These are phyloP conservation scores for Sporothrix euskadiensis DNA, from an alignment of 2,329 filamentous ascomycete genomes.

Conservation along the genomic window DNA sequence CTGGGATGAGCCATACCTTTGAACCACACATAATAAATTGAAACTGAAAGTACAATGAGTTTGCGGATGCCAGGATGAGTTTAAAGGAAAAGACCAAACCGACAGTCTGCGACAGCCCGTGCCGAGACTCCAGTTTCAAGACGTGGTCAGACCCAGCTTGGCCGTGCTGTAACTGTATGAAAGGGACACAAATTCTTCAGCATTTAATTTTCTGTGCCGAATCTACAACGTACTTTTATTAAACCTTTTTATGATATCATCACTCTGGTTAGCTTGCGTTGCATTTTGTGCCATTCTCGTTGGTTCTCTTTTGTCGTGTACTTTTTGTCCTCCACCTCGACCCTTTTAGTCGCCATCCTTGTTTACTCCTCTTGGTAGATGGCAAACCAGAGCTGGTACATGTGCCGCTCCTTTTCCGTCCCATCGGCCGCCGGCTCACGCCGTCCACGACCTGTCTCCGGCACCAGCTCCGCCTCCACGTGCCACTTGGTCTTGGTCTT, in stretches of 20 bases:
- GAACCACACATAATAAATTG: neutral
- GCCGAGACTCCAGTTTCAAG: slow-evolving; percentile 18
- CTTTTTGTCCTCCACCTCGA: neutral
- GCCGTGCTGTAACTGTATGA: neutral
- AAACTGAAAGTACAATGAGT: neutral
- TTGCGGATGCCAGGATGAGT: neutral
- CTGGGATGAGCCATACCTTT: neutral
- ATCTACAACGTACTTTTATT: too few species aligned
- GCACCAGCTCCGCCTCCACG: slow-evolving; percentile 20
- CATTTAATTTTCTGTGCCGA: too few species aligned
- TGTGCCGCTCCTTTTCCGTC: neutral
- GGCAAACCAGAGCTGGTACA: slow-evolving; percentile 10
- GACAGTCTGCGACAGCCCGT: neutral
- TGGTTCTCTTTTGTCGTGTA: neutral
- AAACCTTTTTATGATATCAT: too few species aligned
- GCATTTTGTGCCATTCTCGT: neutral
- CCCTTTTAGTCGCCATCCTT: neutral
- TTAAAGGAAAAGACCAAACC: neutral
- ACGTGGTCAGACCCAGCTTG: slow-evolving; percentile 9
- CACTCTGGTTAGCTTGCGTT: too few species aligned
- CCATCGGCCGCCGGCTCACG: slow-evolving; percentile 3
- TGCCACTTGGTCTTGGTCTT: slow-evolving; percentile 36
- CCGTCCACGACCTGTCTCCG: neutral
- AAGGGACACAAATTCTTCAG: too few species aligned
- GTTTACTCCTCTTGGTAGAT: slow-evolving; percentile 12